These are phyloP conservation scores for Irpex rosettiformis DNA, from an alignment of 1,284 basidiomycete genomes.

Conservation along the genomic window DNA sequence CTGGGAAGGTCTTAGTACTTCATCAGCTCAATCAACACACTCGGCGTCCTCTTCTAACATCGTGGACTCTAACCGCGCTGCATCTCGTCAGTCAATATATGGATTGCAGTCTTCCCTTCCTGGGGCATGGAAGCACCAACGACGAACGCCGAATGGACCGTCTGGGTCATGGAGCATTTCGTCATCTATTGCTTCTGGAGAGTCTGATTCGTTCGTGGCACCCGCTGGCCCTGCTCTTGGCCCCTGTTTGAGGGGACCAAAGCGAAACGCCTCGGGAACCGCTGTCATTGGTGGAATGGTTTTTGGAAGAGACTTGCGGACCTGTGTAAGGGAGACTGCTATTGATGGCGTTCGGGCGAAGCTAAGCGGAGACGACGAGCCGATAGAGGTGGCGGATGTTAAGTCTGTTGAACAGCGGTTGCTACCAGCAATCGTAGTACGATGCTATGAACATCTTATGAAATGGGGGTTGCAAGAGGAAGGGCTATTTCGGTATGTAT, in stretches of 20 bases:
- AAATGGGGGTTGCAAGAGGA: constrained; percentile 82
- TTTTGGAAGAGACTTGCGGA: constrained; percentile 58
- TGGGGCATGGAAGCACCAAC: constrained; percentile 32
- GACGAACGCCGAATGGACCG: constrained; percentile 54
- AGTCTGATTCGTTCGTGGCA: constrained; percentile 43
- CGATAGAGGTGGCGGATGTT: constrained; percentile 11
- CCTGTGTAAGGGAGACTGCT: constrained; percentile 62
- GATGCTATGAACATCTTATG: constrained; percentile 78
- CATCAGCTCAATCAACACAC: constrained; percentile 34
- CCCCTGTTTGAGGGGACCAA: constrained; percentile 48
- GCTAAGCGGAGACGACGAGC: constrained; percentile 19
- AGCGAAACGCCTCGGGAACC: constrained; percentile 34
- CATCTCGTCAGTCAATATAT: constrained; percentile 6
- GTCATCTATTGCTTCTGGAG: constrained; percentile 49
- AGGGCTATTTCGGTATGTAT: constrained; percentile 71
- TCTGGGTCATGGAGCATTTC: constrained; percentile 55
- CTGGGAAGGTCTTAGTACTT: constrained; percentile 48
- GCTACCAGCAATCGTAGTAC: constrained; percentile 70
- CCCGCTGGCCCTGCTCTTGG: constrained; percentile 52
- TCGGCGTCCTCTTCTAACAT: constrained; percentile 36
- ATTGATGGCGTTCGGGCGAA: constrained; percentile 30
- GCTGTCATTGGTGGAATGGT: constrained; percentile 48
- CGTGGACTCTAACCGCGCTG: not conserved
- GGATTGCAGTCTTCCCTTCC: constrained; percentile 17
- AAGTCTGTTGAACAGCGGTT: constrained; percentile 47